Conservation (phyloP, 371 early-diverging fungal genomes). For the Fennellomyces sp. region DNA sequence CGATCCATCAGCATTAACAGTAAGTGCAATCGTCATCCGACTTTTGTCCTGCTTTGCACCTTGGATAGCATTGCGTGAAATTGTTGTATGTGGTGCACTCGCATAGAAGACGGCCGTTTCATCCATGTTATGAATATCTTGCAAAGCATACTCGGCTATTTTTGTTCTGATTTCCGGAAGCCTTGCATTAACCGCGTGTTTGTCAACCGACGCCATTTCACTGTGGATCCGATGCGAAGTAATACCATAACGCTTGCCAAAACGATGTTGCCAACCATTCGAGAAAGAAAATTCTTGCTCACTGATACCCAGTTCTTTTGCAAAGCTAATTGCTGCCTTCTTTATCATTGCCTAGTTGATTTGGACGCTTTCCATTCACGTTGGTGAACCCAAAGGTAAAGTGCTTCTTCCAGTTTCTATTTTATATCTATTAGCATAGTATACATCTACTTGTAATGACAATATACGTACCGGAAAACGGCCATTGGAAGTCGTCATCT, state of each 20-base stretch:
- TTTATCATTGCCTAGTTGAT: background rate
- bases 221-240: background rate
- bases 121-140: background rate
- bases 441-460: too few relatives aligned
- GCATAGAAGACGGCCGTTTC: background rate
- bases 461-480: too few relatives aligned
- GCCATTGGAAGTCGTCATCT: too few relatives aligned
- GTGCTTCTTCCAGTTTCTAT: too few relatives aligned
- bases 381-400: background rate
- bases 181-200: background rate
- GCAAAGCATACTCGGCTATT: background rate
- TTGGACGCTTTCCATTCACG: background rate
- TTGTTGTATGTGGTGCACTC: constrained; percentile 1
- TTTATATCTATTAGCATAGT: too few relatives aligned
- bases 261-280: background rate
- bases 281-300: background rate
- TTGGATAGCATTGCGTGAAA: background rate
- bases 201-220: background rate
- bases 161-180: background rate
- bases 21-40: constrained; percentile 2
- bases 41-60: background rate
- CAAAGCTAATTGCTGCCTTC: background rate
- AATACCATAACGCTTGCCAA: background rate
- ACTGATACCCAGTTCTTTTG: background rate
- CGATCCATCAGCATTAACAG: constrained; percentile 1